Evolutionary conservation across 2,329 filamentous ascomycete genomes (phyloP), one percentile per base, ranked within the genome.

Genomic region (Fusarium redolens): DNA sequence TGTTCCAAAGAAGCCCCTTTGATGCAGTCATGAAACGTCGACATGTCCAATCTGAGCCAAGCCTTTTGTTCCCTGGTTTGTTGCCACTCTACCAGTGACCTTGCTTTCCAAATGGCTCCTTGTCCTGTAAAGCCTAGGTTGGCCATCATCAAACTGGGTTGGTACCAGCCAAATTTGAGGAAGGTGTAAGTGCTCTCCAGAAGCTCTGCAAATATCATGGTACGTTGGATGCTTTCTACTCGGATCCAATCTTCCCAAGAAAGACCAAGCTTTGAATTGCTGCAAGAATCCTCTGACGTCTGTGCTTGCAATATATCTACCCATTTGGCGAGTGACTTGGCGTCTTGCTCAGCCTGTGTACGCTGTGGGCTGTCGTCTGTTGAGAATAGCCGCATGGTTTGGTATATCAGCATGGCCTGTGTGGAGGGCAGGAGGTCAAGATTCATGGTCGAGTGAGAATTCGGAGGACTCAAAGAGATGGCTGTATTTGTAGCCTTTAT

Each of bases 211-310:
- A 51, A 20, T 4, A 51, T 20, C 12, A 25, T 7, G 1, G n/a
- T 25, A 0, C 48, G 31, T 0, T 51, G 31, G 5, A 51, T 20
- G 11, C n/a, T 51, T 4, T 51, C 48, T 25, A 2, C 3, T 3
- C 48, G 31, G 17, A 51, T 3, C 48, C 31, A 51, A 1, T 11
- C 17, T 35, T 20, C 0, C 47, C 47, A 50, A 1, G 14, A 9
- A 0, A 9, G 10, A 9, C 4, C 0, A 7, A 6, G 0, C 0
- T 9, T 17, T 22, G 28, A 12, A 12, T 7, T 30, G 13, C 1
- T n/a, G 6, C 10, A 3, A 6, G 3, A 12, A n/a, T 3, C 0
- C 5, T 4, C 5, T 3, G 5, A 3, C 0, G 9, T 11, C 9
- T 31, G 28, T n/a, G 3, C 7, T 4, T 31, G 11, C 11, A 50